Evolutionary conservation across 2,329 filamentous ascomycete species (phyloP).

Genomic region (Pseudogymnoascus sp.): DNA sequence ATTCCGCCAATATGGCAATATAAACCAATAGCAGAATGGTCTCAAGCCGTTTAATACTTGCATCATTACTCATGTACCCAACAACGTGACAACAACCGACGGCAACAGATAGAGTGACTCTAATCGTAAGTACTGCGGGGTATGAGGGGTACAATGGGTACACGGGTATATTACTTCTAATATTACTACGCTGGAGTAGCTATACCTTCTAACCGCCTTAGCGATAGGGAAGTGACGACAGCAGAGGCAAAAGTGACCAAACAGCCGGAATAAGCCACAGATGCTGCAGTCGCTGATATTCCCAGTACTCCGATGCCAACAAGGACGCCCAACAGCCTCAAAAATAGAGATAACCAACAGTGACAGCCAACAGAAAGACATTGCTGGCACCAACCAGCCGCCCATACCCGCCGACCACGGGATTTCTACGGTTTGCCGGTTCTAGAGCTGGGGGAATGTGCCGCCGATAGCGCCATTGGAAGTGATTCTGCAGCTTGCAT

Average conservation of each 20-base stretch:
- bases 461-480: too few relatives aligned
- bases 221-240: neutral
- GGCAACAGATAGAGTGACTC: neutral
- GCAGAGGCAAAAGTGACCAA: neutral
- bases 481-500: neutral
- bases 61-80: neutral
- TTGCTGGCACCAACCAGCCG: neutral
- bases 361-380: neutral
- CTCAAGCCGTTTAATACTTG: neutral
- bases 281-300: neutral
- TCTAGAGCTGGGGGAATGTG: neutral
- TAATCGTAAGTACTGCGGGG: neutral
- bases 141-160: neutral
- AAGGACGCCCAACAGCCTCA: neutral
- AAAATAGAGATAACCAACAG: neutral
- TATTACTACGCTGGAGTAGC: neutral
- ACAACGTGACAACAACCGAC: neutral
- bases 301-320: neutral
- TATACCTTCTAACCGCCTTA: neutral
- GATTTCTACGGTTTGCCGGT: neutral
- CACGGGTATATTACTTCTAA: neutral
- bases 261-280: neutral
- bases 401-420: conserved; percentile 7
- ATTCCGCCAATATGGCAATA: neutral
- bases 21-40: neutral